Evolutionary conservation across 1,284 basidiomycete species (phyloP), one percentile per base, ranked within the genome.

Genomic region (Cryptococcus sp.): DNA sequence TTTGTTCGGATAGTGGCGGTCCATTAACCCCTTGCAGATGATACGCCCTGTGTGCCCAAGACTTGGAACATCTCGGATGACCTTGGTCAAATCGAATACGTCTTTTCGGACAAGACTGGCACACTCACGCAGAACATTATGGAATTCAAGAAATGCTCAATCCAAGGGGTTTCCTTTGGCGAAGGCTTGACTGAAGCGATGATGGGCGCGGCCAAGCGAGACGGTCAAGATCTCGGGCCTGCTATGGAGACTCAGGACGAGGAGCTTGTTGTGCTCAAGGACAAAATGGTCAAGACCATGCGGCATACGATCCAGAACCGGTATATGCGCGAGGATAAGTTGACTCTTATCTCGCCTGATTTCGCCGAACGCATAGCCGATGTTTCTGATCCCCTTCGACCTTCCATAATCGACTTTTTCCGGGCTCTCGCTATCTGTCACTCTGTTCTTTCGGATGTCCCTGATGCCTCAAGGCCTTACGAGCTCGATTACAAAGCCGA

Each of bases 51-150:
- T 68, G 86, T 93, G 4, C 93, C 94, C 44, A 98, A 98, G 80
- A 95, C 92, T 15, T 97, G 94, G 94, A 95, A 94, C 76, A 95
- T 98, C 67, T 95, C 92, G 2, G 94, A 97, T 74, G 94, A 97
- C 78, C 85, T 98, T 0, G 94, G 94, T 25, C 94, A 97, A 79
- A 97, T 97, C 78, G 94, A 96, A 80, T 98, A 97, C 77, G 83
- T 97, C 67, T 97, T 98, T 79, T 93, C 91, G 5, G 94, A 99
- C 84, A 99, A 99, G 82, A 96, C 93, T 0, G 93, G 93, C 16
- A 96, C 93, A 1, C 85, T 96, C 54, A 96, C 93, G 3, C 92
- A 97, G 78, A 98, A 94, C 78, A 80, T 96, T 64, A 99, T 98
- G 94, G 94, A 97, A 81, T 97, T 96, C 80, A 93, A 97, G 76